Conservation (phyloP, 768 basidiomycete species). For the Suillus discolor region DNA sequence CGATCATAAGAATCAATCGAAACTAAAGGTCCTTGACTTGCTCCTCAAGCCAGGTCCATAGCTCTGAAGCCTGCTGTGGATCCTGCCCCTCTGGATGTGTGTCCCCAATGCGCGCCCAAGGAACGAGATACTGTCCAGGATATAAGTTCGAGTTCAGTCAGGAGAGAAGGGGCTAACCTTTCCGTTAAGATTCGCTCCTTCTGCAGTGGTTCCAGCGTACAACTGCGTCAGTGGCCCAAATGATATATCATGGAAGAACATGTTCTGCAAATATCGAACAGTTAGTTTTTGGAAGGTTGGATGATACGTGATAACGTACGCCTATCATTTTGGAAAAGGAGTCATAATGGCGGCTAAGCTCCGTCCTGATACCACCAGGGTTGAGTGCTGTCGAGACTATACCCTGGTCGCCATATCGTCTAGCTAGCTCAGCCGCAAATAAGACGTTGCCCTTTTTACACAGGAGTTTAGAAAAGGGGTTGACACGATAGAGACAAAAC, state of each 20-base stretch:
- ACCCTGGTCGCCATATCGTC: conserved; percentile 45
- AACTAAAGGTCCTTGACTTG: conserved; percentile 34
- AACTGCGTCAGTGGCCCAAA: conserved; percentile 52
- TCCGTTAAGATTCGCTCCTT: conserved; percentile 44
- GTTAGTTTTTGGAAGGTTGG: neutral
- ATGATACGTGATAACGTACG: conserved; percentile 14
- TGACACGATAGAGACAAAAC: neutral
- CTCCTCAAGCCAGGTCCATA: conserved; percentile 53
- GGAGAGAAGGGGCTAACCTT: conserved; percentile 34
- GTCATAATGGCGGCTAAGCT: conserved; percentile 22
- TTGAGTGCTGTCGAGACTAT: conserved; percentile 47
- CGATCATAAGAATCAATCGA: neutral
- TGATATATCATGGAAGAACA: conserved; percentile 30
- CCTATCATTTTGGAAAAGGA: neutral
- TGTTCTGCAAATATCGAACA: conserved; percentile 5
- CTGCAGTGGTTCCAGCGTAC: conserved; percentile 49
- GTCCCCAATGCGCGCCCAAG: conserved; percentile 46
- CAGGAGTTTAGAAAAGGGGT: neutral
- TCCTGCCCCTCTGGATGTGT: conserved; percentile 35
- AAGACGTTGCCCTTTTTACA: conserved; percentile 44
- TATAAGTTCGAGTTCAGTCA: neutral
- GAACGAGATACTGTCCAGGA: conserved; percentile 43
- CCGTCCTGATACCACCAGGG: conserved; percentile 38
- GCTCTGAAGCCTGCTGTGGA: conserved; percentile 33
- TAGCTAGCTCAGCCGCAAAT: conserved; percentile 43